Evolutionary conservation across 2,329 filamentous ascomycete species (phyloP), one percentile per base, ranked within the genome.

Genomic region (Xylariaceae sp.): DNA sequence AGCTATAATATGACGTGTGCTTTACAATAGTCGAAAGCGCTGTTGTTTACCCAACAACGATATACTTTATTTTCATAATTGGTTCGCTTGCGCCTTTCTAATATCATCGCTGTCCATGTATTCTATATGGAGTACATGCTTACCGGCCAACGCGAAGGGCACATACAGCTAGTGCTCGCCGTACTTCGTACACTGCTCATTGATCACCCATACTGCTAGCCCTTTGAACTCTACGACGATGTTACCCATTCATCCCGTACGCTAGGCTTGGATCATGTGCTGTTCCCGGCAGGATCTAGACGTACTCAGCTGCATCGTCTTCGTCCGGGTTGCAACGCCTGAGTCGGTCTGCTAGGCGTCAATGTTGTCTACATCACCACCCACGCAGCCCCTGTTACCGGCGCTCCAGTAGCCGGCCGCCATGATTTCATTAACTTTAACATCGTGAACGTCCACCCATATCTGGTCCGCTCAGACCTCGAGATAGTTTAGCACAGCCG

Each of bases 61-160:
- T 45, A 50, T 3, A 37, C 48, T 30, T 45, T 42, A 4, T 24
- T 15, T 19, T 38, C 22, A 26, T 19, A 37, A 38, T 30, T n/a
- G n/a, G 1, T 37, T 29, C 9, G 40, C 6, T 7, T 34, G 41
- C 2, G 48, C 48, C 2, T 15, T 42, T 2, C 40, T 46, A 15
- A 43, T 45, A 15, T 42, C 42, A 12, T 51, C 72, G 8, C 67
- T 71, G 33, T 73, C 66, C 3, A 80, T 80, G 54, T 87, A 87
- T 64, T 87, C 84, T 48, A 87, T 84, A 56, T 86, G 78, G 58
- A 87, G 86, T 24, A 87, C 83, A 2, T 83, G 82, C 60, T 87
- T 86, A 24, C 70, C 68, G 4, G 72, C 73, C 9, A 71, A 53
- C 42, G 82, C 72, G 54, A 86, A 86, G 3, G 71, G 61, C 2